phyloP scores from a whole-genome alignment of 2,329 filamentous ascomycete species.

The Colletotrichum sp. region DNA sequence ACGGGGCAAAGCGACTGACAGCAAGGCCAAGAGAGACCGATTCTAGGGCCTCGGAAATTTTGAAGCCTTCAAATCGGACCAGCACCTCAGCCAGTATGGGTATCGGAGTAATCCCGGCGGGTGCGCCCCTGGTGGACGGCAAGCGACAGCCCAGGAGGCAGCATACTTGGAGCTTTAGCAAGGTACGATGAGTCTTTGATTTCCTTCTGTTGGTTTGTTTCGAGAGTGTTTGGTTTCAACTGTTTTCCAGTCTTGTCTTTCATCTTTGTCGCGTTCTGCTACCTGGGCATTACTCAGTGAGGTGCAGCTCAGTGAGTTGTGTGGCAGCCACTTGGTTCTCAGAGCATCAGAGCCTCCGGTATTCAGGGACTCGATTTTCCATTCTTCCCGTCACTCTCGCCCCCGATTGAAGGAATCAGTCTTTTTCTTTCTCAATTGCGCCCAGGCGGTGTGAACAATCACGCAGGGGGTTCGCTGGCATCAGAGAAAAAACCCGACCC shows the following conservation, averaged over 20 bases:
- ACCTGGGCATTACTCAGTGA: neutral
- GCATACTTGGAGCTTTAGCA: slow-evolving; percentile 48
- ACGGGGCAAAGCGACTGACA: neutral
- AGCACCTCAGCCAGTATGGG: neutral
- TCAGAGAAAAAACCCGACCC: neutral
- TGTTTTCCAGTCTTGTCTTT: neutral
- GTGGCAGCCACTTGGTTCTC: neutral
- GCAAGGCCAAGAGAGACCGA: neutral
- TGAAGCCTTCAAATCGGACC: neutral
- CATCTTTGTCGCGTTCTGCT: neutral
- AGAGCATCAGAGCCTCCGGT: neutral
- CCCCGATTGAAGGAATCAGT: neutral
- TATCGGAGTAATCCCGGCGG: slow-evolving; percentile 19
- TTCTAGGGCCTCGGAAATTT: neutral
- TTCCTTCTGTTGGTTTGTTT: neutral
- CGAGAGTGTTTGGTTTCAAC: neutral
- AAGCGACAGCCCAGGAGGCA: slow-evolving; percentile 28
- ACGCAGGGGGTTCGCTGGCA: neutral
- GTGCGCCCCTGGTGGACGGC: slow-evolving; percentile 2
- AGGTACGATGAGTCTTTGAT: slow-evolving; percentile 29
- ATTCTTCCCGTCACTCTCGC: neutral
- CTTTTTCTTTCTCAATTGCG: neutral
- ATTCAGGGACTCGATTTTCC: neutral
- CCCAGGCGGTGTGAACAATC: slow-evolving; percentile 16
- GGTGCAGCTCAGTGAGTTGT: neutral